Base-by-base conservation (phyloP, 306 rosid genomes). In the Gynostemma pentaphyllum region DNA sequence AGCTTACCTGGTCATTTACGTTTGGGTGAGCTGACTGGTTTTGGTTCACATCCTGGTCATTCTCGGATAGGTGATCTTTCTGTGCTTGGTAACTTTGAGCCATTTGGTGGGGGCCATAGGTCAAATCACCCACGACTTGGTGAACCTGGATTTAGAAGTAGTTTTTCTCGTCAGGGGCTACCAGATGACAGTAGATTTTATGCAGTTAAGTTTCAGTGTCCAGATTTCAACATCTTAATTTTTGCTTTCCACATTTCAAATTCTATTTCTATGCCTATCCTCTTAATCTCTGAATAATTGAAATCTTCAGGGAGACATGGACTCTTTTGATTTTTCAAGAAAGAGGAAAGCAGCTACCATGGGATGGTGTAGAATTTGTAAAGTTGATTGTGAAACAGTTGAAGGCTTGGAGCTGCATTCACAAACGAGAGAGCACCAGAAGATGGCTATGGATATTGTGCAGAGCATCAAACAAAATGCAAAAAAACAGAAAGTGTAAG, bases 291-390 rank as follows among this genome's bases (percentile, higher is more conserved):
- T 75, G 69, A 62, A 54, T 18, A 26, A 53, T 74, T 62, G 45
- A 66, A 59, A 70, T 70, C 51, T 68, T 72, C 79, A 92, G 97
- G 89, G 89, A 71, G 95, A 86, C n/a, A 50, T 62, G 56, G 90
- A 82, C 39, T 65, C 84, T 41, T 84, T 88, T 72, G 94, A 82
- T 74, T 83, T 76, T 67, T 55, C 64, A 64, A 84, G 87, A 76
- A 92, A 82, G 78, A 86, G 95, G 79, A 94, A 80, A 71, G 72
- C 77, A 62, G 70, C 74, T 64, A 81, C 77, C 84, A 84, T 77
- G 88, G 99, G 99, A 19, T 88, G 99, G 99, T 94, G 99, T 75
- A 85, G 99, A 49, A 86, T 94, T 67, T 94, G 99, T 81, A 94
- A 86, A 84, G 76, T 88, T 68, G 95, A 88, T 74, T 94, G 99